phyloP scores from a whole-genome alignment of 495 filamentous ascomycete species.

The Podospora bellae-mahoneyi region DNA sequence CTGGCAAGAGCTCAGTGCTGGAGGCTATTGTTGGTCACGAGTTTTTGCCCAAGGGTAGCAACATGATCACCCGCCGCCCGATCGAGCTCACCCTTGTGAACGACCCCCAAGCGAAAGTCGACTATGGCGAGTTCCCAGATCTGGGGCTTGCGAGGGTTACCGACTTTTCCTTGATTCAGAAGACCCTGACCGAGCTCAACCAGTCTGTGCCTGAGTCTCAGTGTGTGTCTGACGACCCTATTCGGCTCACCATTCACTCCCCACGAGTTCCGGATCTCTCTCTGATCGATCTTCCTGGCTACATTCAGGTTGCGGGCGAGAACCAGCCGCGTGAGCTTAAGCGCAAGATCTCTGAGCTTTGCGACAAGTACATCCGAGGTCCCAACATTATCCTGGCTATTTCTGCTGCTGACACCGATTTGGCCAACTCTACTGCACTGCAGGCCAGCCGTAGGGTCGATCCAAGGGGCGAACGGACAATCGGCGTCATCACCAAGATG shows the following conservation, averaged over 20 bases:
- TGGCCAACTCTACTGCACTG: constrained; percentile 93
- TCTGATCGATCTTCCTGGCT: constrained; percentile 92
- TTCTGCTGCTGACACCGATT: constrained; percentile 93
- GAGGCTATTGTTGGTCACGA: constrained; percentile 98
- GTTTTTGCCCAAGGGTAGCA: constrained; percentile 93
- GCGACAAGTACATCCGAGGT: constrained; percentile 95
- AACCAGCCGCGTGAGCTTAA: constrained; percentile 92
- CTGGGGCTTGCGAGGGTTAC: constrained; percentile 86
- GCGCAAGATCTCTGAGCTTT: constrained; percentile 91
- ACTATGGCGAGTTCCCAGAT: constrained; percentile 96
- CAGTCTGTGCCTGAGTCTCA: constrained; percentile 83
- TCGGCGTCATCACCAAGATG: constrained; percentile 99
- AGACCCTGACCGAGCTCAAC: constrained; percentile 92
- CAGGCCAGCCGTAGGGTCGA: constrained; percentile 89
- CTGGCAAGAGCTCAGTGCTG: constrained; percentile 94
- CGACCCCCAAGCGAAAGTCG: constrained; percentile 81
- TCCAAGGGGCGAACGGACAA: constrained; percentile 90
- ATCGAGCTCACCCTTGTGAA: constrained; percentile 98
- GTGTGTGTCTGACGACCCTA: constrained; percentile 94
- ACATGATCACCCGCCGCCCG: constrained; percentile 96
- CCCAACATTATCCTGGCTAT: constrained; percentile 97
- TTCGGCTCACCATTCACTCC: constrained; percentile 91
- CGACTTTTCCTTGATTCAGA: constrained; percentile 89
- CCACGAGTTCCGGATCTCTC: constrained; percentile 95
- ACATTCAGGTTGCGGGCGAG: constrained; percentile 89